These are phyloP conservation scores for Cryptosporidium canis DNA, from an alignment of 169 alveolate species.

Conservation along the genomic window DNA sequence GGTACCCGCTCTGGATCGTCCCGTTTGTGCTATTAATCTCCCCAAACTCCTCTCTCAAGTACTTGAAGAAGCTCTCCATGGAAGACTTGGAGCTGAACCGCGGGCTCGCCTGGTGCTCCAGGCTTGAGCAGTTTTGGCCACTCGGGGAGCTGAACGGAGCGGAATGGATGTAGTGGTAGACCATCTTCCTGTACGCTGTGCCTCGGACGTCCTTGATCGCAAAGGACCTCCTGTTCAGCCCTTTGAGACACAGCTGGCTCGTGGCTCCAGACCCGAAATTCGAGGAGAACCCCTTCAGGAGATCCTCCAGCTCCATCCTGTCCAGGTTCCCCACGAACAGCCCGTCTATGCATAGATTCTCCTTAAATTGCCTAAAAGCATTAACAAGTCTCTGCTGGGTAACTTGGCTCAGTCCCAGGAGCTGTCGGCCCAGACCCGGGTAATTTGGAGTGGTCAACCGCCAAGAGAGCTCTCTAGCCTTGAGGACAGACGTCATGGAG, in stretches of 20 bases:
- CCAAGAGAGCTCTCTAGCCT: conserved; percentile 47
- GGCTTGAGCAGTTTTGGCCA: neutral
- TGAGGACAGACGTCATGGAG: neutral
- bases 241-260: neutral
- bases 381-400: neutral
- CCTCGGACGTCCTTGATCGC: conserved; percentile 14
- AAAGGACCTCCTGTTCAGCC: neutral
- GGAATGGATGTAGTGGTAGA: conserved; percentile 15
- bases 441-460: conserved; percentile 25
- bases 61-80: neutral
- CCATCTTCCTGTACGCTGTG: neutral
- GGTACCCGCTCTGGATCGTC: neutral
- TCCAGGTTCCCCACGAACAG: conserved; percentile 33
- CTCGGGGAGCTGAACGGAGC: neutral
- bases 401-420: neutral
- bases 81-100: neutral
- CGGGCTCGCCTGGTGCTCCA: neutral
- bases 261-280: neutral
- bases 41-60: conserved; percentile 5
- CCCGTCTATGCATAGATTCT: conserved; percentile 32
- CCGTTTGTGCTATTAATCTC: neutral
- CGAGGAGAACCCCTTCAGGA: neutral
- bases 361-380: neutral
- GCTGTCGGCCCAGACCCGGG: conserved; percentile 1
- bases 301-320: neutral